These are phyloP conservation scores for Microstroma glucosiphilum DNA, from an alignment of 1,284 basidiomycete genomes.

Conservation along the genomic window DNA sequence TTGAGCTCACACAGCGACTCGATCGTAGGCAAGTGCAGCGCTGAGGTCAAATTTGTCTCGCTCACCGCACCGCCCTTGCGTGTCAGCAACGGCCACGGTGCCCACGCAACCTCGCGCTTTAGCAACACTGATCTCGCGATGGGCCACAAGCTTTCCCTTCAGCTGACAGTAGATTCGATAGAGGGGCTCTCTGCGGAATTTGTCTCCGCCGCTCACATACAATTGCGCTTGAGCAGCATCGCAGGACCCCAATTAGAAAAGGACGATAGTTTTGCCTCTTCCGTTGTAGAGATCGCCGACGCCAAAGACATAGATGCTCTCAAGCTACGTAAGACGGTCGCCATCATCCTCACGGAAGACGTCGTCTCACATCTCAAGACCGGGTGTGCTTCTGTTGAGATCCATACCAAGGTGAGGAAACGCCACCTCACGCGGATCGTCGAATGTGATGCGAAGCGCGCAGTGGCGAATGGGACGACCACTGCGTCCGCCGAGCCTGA, in stretches of 20 bases:
- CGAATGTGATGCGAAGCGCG: neutral
- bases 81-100: conserved; percentile 4
- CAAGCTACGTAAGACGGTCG: conserved; percentile 32
- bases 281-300: conserved; percentile 24
- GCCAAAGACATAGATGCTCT: conserved; percentile 21
- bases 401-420: conserved; percentile 26
- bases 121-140: conserved; percentile 16
- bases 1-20: conserved; percentile 22
- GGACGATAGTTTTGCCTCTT: conserved; percentile 36
- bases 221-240: conserved; percentile 36
- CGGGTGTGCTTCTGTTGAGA: conserved; percentile 29
- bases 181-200: conserved; percentile 24
- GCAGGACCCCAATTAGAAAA: conserved; percentile 25
- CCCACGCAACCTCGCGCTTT: conserved; percentile 13
- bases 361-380: conserved; percentile 24
- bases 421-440: conserved; percentile 21
- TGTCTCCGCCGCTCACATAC: conserved; percentile 28
- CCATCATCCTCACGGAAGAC: conserved; percentile 31
- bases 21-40: conserved; percentile 26
- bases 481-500: conserved; percentile 41
- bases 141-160: conserved; percentile 37
- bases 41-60: conserved; percentile 38
- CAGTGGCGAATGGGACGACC: conserved; percentile 32
- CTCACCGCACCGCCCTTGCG: conserved; percentile 14
- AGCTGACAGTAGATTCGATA: conserved; percentile 33